phyloP scores from a whole-genome alignment of 2,329 filamentous ascomycete species.

The Penicillium brevicompactum region DNA sequence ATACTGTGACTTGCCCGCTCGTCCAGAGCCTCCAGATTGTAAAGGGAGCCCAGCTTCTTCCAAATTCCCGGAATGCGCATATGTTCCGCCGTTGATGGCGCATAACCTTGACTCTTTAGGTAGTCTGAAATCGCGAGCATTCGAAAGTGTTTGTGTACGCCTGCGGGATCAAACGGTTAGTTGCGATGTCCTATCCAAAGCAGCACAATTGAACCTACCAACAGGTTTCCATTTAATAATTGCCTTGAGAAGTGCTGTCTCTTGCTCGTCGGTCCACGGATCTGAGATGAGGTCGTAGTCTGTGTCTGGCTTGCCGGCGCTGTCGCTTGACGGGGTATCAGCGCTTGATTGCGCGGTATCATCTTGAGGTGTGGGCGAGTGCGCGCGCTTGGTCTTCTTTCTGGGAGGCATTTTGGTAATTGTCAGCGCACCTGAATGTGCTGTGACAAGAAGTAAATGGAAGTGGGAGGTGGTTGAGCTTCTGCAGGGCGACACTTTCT shows the following conservation, averaged over 20 bases:
- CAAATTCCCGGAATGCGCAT: constrained; percentile 90
- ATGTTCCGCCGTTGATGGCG: constrained; percentile 65
- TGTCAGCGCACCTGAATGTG: neutral
- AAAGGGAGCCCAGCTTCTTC: constrained; percentile 80
- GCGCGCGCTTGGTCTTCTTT: constrained; percentile 62
- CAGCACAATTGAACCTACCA: constrained; percentile 55
- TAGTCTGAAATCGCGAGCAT: constrained; percentile 85
- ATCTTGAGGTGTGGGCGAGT: constrained; percentile 31
- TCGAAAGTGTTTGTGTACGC: constrained; percentile 91
- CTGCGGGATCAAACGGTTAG: constrained; percentile 35
- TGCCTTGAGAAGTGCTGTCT: constrained; percentile 87
- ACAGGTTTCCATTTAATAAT: constrained; percentile 97
- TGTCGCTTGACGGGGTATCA: constrained; percentile 33
- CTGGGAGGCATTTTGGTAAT: constrained; percentile 46
- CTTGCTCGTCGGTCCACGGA: constrained; percentile 93
- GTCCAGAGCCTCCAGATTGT: constrained; percentile 83
- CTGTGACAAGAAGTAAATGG: neutral
- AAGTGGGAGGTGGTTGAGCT: neutral
- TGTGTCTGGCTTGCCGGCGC: constrained; percentile 37
- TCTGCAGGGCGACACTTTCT: constrained; percentile 13
- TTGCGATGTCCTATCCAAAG: neutral
- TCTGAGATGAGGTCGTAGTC: constrained; percentile 61
- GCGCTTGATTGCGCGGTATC: constrained; percentile 31
- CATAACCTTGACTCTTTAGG: constrained; percentile 78
- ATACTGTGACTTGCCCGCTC: constrained; percentile 66